phyloP scores from a whole-genome alignment of 257 asterid genomes.

The Primulina tabacum region DNA sequence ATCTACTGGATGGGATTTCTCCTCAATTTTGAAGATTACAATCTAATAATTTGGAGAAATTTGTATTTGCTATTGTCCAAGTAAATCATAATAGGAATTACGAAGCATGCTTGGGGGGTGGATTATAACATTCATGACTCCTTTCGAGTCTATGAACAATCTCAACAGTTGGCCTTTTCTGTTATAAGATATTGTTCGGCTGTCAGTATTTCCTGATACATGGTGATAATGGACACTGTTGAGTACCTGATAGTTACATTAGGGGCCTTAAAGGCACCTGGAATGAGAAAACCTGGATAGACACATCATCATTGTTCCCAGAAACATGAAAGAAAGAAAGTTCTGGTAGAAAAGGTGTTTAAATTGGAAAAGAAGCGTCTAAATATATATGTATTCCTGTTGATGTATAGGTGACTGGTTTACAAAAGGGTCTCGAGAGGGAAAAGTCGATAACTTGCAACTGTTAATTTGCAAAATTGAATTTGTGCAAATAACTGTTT shows the following conservation, averaged over 20 bases:
- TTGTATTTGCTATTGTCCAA: conserved; percentile 7
- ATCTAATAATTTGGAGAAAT: neutral
- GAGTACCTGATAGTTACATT: neutral
- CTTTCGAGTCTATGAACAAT: neutral
- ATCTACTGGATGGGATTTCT: conserved; percentile 3
- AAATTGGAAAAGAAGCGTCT: neutral
- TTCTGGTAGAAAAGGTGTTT: neutral
- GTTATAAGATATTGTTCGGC: conserved; percentile 1
- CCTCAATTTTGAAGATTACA: neutral
- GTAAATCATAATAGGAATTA: neutral
- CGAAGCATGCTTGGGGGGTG: neutral
- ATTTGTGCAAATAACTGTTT: no score
- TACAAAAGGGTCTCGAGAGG: neutral
- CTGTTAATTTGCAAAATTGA: neutral
- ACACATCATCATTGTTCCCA: neutral
- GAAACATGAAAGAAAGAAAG: neutral
- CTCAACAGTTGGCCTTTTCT: neutral
- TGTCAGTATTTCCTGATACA: conserved; percentile 5
- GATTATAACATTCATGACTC: neutral
- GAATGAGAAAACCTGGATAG: neutral
- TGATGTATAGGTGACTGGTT: neutral
- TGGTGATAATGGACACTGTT: neutral
- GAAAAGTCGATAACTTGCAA: neutral
- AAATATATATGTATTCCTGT: neutral
- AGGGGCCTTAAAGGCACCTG: neutral